Evolutionary conservation across 495 filamentous ascomycete species (phyloP), one percentile per base, ranked within the genome.

Genomic region (Penicillium manginii): DNA sequence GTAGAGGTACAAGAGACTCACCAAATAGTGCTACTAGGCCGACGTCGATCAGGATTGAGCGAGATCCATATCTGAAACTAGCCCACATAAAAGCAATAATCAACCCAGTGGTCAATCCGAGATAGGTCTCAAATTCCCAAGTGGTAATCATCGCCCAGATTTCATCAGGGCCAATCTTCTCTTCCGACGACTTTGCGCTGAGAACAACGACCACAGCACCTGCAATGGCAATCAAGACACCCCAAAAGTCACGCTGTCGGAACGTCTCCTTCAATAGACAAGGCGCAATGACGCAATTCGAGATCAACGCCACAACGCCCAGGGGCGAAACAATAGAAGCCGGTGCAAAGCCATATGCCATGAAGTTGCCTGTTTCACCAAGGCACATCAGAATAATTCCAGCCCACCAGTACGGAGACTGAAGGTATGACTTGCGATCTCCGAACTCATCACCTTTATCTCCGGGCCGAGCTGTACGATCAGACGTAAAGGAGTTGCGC

Each of bases 291-390:
- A 98, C 83, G 68, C 94, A 98, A 72, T 98, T 98, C 47, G 92
- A 96, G 22, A 98, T 86, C 57, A 98, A 75, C 3, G 94, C 94
- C 0, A 98, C 94, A 19, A 98, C 94, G 10, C 94, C 94, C 14
- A 98, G 78, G 1, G 94, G 94, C 15, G 91, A 94, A n/a, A 98
- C 94, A 59, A 98, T 97, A 12, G 93, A 97, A 3, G 94, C 94
- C 17, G 94, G 93, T n/a, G 94, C 94, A 69, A 98, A 98, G 11
- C 94, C 94, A 69, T 98, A 98, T 4, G 94, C 94, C 54, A 98
- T 81, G 71, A 98, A 98, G 71, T 98, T 98, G 19, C 94, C 94
- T 57, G 86, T 86, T 76, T 98, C 94, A 14, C 94, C 94, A n/a
- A 96, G 73, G 6, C 84, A 89, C 87, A 98, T 98, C 53, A 98